Evolutionary conservation across 768 basidiomycete species (phyloP), one percentile per base, ranked within the genome.

Genomic region (Lactarius sanguifluus): DNA sequence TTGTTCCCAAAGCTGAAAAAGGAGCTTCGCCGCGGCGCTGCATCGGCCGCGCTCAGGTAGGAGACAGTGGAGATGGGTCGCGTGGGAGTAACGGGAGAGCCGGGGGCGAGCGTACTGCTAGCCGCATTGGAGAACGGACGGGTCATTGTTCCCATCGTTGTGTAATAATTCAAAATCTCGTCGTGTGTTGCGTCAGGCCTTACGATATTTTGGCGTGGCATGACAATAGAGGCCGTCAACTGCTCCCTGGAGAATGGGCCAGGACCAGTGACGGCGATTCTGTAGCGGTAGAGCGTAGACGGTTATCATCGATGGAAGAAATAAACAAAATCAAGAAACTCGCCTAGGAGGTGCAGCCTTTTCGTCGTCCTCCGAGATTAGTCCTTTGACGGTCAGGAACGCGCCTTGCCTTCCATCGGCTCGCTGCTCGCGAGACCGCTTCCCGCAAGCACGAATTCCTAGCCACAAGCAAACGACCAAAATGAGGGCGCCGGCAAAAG

Each of bases 121-220:
- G 83, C 79, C 32, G 78, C 73, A 70, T 80, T 79, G 38, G 73
- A 66, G 74, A 81, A 78, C 12, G 81, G 75, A 36, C 76, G 76
- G 30, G 81, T 81, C 67, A 82, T 73, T 47, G 71, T 77, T 59
- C 80, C 80, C 28, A 78, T 78, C 65, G 78, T 75, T 56, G 76
- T 71, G 72, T 85, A 80, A 72, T 79, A 80, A 30, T 79, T 73
- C 64, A 83, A 64, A 62, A 82, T 78, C 59, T 82, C 80, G 58
- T 82, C 77, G 55, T 77, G 76, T 40, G 77, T 73, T 59, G 71
- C 75, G 72, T 68, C 74, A 12, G 78, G 73, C 40, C 76, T 78
- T 30, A 78, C 68, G 65, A 83, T 73, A 25, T 79, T 78, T 71
- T 80, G 83, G 18, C 80, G 78, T 12, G 90, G 90, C 64, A 89